Evolutionary conservation across 1,284 basidiomycete genomes (phyloP), one percentile per base, ranked within the genome.

Genomic region (Entoloma clypeatum): DNA sequence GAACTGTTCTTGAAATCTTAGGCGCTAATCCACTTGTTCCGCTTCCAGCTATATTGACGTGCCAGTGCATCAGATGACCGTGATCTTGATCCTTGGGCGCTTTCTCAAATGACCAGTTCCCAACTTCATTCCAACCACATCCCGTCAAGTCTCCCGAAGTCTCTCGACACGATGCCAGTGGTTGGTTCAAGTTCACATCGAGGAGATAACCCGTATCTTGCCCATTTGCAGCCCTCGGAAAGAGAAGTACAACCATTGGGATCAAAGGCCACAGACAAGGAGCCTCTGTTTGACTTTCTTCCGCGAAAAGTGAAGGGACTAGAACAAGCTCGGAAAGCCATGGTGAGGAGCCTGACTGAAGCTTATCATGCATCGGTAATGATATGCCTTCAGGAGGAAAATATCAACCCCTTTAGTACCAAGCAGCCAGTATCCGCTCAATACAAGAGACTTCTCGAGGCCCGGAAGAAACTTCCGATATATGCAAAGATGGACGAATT

Each of bases 401-500:
- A 90, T 32, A 53, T 81, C 38, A 97, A 98, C 60, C 89, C 94
- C 0, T 98, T 97, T 68, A 94, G n/a, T n/a, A n/a, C 86, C n/a
- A 81, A 81, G 50, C 62, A 62, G 34, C 84, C 87, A 0, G 90
- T 85, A 61, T 81, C 88, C 0, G 62, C 74, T 4, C 75, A 83
- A 46, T 98, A 97, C 72, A 82, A 75, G 62, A 90, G 88, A 64
- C 95, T 98, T 43, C 64, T 97, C 7, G 78, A 84, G 51, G 67
- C 76, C 27, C 77, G 95, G 40, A 91, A 86, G 69, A 88, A 89
- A 56, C 69, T 99, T 7, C 94, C 94, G 0, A 93, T 98, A 0
- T 96, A 77, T 58, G 68, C 82, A 8, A 90, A 97, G 67, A 96
- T 97, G 92, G 75, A 85, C 48, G 85, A 92, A 45, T 95, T 96